These are phyloP conservation scores for Paramecium pentaurelia DNA, from an alignment of 73 alveolate genomes.

Conservation along the genomic window DNA sequence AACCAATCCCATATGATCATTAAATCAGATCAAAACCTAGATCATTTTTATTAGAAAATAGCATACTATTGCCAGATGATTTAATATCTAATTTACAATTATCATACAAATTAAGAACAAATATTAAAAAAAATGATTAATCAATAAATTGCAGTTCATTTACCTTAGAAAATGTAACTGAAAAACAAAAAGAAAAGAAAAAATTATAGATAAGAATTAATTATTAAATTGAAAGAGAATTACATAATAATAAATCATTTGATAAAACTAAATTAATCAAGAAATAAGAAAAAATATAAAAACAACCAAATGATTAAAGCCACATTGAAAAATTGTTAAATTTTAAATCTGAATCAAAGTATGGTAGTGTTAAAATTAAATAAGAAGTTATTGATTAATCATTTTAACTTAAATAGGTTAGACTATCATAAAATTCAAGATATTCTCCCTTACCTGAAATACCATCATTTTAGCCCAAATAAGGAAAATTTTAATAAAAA, in stretches of 20 bases:
- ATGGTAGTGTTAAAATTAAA: not conserved
- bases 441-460: not conserved
- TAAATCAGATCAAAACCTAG: not conserved
- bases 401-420: not conserved
- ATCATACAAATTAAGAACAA: not conserved
- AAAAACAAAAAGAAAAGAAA: not conserved
- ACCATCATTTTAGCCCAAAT: not conserved
- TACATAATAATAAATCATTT: not conserved
- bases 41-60: not conserved
- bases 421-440: not conserved
- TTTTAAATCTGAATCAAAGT: not conserved
- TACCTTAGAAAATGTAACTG: not conserved
- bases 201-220: not conserved
- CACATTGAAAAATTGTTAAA: not conserved
- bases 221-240: not conserved
- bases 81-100: not conserved
- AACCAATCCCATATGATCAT: not conserved
- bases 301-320: not conserved
- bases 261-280: not conserved
- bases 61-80: not conserved
- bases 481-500: not conserved
- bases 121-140: not conserved
- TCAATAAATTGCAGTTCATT: not conserved
- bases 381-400: not conserved
- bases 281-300: not conserved